phyloP scores from a whole-genome alignment of 257 asterid species.

The Solanum virginianum region DNA sequence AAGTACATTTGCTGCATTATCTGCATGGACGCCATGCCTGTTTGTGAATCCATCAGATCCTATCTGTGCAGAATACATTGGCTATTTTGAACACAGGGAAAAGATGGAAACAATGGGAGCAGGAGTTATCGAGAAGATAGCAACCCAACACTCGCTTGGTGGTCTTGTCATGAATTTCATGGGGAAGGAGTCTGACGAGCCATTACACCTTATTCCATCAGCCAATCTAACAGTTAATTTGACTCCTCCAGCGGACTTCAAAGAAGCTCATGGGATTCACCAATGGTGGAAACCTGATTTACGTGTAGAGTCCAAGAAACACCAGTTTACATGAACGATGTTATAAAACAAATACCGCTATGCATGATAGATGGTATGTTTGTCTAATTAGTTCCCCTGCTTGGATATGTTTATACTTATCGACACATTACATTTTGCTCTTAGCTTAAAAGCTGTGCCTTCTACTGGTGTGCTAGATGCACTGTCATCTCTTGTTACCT shows the following conservation, averaged over 20 bases:
- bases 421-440: not conserved
- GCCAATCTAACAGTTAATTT: constrained; percentile 48
- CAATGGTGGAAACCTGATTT: constrained; percentile 87
- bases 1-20: constrained; percentile 31
- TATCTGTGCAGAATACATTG: constrained; percentile 68
- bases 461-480: not conserved
- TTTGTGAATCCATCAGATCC: constrained; percentile 65
- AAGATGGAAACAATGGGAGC: constrained; percentile 73
- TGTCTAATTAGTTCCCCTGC: not conserved
- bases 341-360: not conserved
- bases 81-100: constrained; percentile 74
- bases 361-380: not conserved
- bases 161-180: constrained; percentile 53
- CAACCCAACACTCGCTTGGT: constrained; percentile 74
- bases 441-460: not conserved
- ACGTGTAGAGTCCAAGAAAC: constrained; percentile 32
- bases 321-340: constrained; percentile 11
- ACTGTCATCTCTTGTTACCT: not conserved
- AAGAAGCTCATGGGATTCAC: constrained; percentile 85
- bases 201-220: constrained; percentile 77
- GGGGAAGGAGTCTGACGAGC: constrained; percentile 59
- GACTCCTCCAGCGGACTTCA: constrained; percentile 37
- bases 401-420: not conserved
- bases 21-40: constrained; percentile 59
- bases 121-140: constrained; percentile 59